These are phyloP conservation scores for Barnettozyma californica DNA, from an alignment of 805 yeast genomes.

Conservation along the genomic window DNA sequence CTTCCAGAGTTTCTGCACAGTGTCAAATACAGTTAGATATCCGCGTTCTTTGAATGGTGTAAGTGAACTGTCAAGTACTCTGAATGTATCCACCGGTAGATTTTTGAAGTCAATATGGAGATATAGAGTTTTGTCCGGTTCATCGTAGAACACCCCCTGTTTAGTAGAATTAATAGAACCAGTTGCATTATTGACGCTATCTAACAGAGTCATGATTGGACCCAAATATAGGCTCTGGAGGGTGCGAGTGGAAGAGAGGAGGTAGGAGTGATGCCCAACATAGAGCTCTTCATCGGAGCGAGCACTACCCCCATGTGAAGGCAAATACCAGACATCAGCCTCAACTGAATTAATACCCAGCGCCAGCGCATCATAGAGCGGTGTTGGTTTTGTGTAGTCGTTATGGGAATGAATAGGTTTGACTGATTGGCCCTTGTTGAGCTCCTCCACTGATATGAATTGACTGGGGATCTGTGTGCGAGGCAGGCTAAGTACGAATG, in stretches of 20 bases:
- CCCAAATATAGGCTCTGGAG: conserved; percentile 46
- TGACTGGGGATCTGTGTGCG: neutral
- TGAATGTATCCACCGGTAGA: conserved; percentile 39
- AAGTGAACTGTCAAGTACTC: conserved; percentile 39
- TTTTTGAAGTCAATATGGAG: conserved; percentile 65
- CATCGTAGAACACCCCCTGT: conserved; percentile 26
- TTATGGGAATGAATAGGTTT: conserved; percentile 58
- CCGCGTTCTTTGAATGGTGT: conserved; percentile 41
- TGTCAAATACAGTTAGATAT: conserved; percentile 47
- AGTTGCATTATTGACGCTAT: conserved; percentile 32
- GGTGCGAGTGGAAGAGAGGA: conserved; percentile 39
- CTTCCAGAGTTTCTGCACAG: conserved; percentile 27
- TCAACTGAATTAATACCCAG: conserved; percentile 55
- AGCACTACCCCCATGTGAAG: neutral
- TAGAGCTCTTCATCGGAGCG: conserved; percentile 33
- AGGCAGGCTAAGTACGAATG: neutral
- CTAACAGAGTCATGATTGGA: conserved; percentile 45
- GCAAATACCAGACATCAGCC: conserved; percentile 55
- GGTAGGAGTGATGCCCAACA: conserved; percentile 57
- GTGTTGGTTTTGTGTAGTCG: conserved; percentile 59
- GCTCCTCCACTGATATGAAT: neutral
- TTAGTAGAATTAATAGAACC: neutral
- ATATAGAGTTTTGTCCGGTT: conserved; percentile 47
- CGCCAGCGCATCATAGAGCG: conserved; percentile 50
- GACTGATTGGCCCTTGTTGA: conserved; percentile 1